Percentiles rank a stretch among this genome's conserved stretches.
Evolutionary conservation across 345 rosid species (phyloP).

Genomic region (Salix arbutifolia): DNA sequence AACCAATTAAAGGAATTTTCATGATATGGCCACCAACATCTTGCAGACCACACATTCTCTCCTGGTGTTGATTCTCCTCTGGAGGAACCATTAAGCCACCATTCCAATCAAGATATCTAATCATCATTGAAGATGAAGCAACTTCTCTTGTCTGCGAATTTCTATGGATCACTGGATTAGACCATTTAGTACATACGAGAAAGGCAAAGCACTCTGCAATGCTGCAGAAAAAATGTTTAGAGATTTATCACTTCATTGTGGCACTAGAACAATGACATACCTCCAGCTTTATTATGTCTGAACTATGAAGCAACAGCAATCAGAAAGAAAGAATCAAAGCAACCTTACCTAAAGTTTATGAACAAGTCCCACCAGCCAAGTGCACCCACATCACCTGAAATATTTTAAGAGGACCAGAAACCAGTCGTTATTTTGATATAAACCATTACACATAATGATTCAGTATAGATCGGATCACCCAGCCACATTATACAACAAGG

Average conservation of each 20-base stretch:
- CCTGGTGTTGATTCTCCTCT: conserved; percentile 58
- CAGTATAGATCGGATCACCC: neutral
- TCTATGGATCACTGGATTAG: conserved; percentile 85
- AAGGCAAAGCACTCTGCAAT: conserved; percentile 94
- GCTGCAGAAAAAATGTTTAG: conserved; percentile 41
- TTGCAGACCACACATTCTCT: conserved; percentile 67
- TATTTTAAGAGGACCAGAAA: conserved; percentile 18
- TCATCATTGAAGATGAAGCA: conserved; percentile 53
- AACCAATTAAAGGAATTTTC: conserved; percentile 81
- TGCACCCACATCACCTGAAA: conserved; percentile 79
- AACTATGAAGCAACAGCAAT: conserved; percentile 1
- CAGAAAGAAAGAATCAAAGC: conserved; percentile 4
- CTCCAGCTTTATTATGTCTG: neutral
- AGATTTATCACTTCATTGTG: conserved; percentile 20
- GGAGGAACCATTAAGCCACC: conserved; percentile 69
- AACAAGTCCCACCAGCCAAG: conserved; percentile 98
- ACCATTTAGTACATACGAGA: conserved; percentile 94
- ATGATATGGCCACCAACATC: conserved; percentile 94
- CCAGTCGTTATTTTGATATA: neutral
- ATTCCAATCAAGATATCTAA: conserved; percentile 88
- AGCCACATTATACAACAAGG: neutral
- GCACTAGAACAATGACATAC: conserved; percentile 10
- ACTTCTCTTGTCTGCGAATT: conserved; percentile 43
- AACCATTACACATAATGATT: neutral
- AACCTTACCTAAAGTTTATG: conserved; percentile 72